Conservation (phyloP, 768 basidiomycete species). For the Dentipellis sp. region DNA sequence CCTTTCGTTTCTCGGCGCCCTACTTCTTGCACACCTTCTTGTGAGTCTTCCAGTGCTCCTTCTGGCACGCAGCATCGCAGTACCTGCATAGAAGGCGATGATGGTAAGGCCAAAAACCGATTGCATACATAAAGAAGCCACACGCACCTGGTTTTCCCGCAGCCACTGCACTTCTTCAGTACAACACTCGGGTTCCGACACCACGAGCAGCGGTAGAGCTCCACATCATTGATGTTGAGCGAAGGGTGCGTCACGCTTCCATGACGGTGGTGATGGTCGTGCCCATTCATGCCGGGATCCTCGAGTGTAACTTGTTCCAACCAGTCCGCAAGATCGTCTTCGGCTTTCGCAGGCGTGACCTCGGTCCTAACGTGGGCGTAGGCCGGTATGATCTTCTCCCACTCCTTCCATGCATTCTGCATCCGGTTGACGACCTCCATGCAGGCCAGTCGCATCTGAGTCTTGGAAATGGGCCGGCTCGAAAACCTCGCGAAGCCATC, state of each 20-base stretch:
- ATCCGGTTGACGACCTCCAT: constrained; percentile 40
- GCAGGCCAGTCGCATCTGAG: constrained; percentile 43
- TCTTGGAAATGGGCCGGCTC: constrained; percentile 37
- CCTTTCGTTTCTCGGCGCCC: too few species aligned
- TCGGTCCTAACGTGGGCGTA: constrained; percentile 20
- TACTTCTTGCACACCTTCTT: background rate
- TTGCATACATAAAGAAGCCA: background rate
- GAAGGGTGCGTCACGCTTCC: constrained; percentile 31
- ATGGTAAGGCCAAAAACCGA: background rate
- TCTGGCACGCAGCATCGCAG: constrained; percentile 33
- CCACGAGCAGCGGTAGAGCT: constrained; percentile 53
- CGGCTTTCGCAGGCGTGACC: constrained; percentile 30
- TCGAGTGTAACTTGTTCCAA: constrained; percentile 38
- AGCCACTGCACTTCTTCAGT: constrained; percentile 42
- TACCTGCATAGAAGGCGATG: constrained; percentile 24
- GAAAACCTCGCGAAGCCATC: constrained; percentile 43
- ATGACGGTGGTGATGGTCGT: constrained; percentile 11
- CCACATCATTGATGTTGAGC: constrained; percentile 39
- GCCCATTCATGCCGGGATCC: constrained; percentile 26
- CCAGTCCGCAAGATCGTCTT: constrained; percentile 54
- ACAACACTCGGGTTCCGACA: constrained; percentile 55
- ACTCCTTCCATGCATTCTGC: constrained; percentile 34
- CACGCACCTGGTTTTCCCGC: constrained; percentile 30
- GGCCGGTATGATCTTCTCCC: constrained; percentile 31
- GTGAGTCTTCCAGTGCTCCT: constrained; percentile 23